A percentile compares a stretch with the other conserved stretches of the same genome.
Evolutionary conservation across 2,329 filamentous ascomycete genomes (phyloP).

Genomic region (Coniochaeta sp.): DNA sequence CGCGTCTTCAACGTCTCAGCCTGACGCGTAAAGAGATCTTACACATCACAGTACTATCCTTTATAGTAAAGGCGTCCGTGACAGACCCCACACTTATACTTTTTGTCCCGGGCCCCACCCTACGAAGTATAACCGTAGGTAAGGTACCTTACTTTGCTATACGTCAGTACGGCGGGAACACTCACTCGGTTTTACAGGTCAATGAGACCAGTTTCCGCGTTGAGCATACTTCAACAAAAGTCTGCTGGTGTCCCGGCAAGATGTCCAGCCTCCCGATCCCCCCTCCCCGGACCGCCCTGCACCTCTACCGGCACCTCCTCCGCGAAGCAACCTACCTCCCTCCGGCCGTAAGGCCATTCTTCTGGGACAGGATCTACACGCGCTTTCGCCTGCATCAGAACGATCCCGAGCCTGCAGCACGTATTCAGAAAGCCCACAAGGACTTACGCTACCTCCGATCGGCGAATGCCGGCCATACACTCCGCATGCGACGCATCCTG

Average conservation of each 20-base stretch:
- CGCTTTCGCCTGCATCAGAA: constrained; percentile 36
- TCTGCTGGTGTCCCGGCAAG: too few species aligned
- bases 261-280: not conserved
- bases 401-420: constrained; percentile 14
- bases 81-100: too few species aligned
- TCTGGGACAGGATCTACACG: constrained; percentile 32
- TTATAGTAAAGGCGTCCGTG: too few species aligned
- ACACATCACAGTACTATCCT: too few species aligned
- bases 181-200: too few species aligned
- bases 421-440: constrained; percentile 32
- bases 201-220: not conserved
- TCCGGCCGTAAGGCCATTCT: constrained; percentile 35
- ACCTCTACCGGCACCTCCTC: constrained; percentile 51
- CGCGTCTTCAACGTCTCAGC: too few species aligned
- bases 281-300: constrained; percentile 15
- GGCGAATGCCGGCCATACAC: constrained; percentile 42
- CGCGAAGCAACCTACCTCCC: constrained; percentile 55
- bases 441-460: constrained; percentile 41
- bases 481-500: constrained; percentile 39
- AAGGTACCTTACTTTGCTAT: too few species aligned
- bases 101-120: too few species aligned
- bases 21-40: too few species aligned
- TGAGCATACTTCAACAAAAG: not conserved
- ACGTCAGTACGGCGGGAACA: too few species aligned
- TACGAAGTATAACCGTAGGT: too few species aligned